Evolutionary conservation across 306 rosid genomes (phyloP).

Genomic region (Astragalus glycyphyllos): DNA sequence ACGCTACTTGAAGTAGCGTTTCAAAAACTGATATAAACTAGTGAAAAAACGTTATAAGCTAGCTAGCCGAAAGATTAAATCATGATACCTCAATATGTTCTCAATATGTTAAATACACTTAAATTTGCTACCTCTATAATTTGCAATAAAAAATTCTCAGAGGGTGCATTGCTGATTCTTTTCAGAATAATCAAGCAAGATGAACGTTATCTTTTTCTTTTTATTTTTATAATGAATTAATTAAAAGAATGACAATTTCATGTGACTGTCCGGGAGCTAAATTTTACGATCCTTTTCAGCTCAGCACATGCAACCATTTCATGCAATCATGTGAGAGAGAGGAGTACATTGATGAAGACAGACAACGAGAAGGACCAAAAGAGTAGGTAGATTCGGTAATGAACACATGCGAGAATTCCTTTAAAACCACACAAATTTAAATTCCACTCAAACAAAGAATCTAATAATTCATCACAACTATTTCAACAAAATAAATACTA

Average conservation of each 20-base stretch:
- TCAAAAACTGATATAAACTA: too few relatives aligned
- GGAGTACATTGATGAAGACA: conserved; percentile 41
- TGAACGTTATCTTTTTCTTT: neutral
- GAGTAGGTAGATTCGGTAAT: conserved; percentile 35
- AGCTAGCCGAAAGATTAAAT: too few relatives aligned
- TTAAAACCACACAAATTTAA: conserved; percentile 30
- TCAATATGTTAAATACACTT: neutral
- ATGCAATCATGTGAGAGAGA: conserved; percentile 42
- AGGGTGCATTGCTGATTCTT: neutral
- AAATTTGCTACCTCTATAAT: neutral
- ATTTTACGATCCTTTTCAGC: conserved; percentile 15
- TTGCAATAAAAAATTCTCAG: conserved; percentile 6
- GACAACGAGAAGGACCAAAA: conserved; percentile 35
- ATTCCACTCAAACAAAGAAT: neutral
- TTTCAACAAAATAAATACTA: neutral
- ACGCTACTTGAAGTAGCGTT: too few relatives aligned
- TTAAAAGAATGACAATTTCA: conserved; percentile 11
- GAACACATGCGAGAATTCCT: conserved; percentile 38
- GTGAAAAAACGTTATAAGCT: too few relatives aligned
- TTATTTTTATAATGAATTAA: conserved; percentile 6
- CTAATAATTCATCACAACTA: neutral
- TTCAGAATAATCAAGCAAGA: conserved; percentile 4
- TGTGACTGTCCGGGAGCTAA: conserved; percentile 33
- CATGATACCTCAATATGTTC: too few relatives aligned
- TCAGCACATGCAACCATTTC: conserved; percentile 38